Evolutionary conservation across 495 filamentous ascomycete genomes (phyloP).

Genomic region (Penicillium maclennaniae): DNA sequence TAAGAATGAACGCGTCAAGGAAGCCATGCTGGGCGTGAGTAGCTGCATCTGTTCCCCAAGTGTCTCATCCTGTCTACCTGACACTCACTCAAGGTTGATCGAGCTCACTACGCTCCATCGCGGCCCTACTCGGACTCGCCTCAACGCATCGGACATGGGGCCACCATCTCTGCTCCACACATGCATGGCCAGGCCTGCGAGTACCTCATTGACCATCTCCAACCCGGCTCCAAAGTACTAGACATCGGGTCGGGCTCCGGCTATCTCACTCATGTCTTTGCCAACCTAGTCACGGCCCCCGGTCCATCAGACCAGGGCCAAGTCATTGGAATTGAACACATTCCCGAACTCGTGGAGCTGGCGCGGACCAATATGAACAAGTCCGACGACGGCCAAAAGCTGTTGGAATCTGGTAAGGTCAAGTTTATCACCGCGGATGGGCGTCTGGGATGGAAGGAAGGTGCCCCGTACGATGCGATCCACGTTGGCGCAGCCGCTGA

Average conservation of each 20-base stretch:
- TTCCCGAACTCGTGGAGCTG: conserved; percentile 69
- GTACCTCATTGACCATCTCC: conserved; percentile 59
- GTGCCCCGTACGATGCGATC: conserved; percentile 78
- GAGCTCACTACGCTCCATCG: conserved; percentile 72
- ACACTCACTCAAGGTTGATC: conserved; percentile 64
- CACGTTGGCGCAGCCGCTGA: conserved; percentile 90
- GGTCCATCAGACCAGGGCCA: conserved; percentile 39
- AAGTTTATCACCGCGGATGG: conserved; percentile 80
- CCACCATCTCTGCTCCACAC: conserved; percentile 95
- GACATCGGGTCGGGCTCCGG: conserved; percentile 90
- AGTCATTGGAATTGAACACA: conserved; percentile 87
- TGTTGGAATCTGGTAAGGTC: conserved; percentile 60
- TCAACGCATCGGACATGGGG: conserved; percentile 78
- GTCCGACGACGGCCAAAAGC: conserved; percentile 55
- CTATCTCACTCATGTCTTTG: conserved; percentile 87
- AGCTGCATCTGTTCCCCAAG: not conserved
- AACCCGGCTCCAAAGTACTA: conserved; percentile 57
- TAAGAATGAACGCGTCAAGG: conserved; percentile 61
- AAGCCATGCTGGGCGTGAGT: conserved; percentile 72
- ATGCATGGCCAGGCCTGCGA: conserved; percentile 87
- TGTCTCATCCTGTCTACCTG: not conserved
- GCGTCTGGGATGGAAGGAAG: conserved; percentile 63
- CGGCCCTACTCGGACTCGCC: conserved; percentile 87
- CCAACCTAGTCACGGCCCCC: conserved; percentile 63
- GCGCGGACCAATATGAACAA: conserved; percentile 72